A percentile compares a stretch with the other conserved stretches of the same genome.
Evolutionary conservation across 164 flowering plant species (phyloP).

Genomic region (Taxillus chinensis): DNA sequence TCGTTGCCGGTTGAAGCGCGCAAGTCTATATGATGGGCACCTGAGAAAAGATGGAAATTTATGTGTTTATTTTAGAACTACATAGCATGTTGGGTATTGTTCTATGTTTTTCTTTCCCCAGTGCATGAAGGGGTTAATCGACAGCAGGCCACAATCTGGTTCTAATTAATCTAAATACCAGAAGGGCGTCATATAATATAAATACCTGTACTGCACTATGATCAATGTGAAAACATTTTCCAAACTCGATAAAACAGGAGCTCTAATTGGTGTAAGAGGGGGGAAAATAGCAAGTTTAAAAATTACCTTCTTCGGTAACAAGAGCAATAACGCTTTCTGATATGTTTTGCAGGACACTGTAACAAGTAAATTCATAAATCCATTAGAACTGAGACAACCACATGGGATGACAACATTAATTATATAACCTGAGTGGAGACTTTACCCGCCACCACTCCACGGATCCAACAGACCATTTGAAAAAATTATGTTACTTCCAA

Average conservation of each 20-base stretch:
- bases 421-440: slow-evolving; percentile 3
- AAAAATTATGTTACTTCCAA: slow-evolving; percentile 91
- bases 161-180: too few species aligned
- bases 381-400: slow-evolving; percentile 8
- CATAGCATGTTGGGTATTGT: too few species aligned
- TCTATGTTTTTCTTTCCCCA: too few species aligned
- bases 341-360: slow-evolving; percentile 75
- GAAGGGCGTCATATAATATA: too few species aligned
- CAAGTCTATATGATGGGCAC: slow-evolving; percentile 92
- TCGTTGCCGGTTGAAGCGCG: slow-evolving; percentile 58
- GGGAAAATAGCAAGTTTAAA: neutral
- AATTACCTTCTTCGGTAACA: slow-evolving; percentile 69
- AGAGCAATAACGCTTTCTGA: slow-evolving; percentile 74
- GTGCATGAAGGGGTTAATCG: too few species aligned
- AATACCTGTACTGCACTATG: too few species aligned
- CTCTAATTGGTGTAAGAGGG: too few species aligned
- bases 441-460: slow-evolving; percentile 93
- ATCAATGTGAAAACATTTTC: too few species aligned
- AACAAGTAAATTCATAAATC: slow-evolving; percentile 5
- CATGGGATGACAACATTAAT: neutral
- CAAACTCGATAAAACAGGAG: too few species aligned
- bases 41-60: slow-evolving; percentile 22
- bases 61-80: too few species aligned
- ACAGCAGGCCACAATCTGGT: too few species aligned
- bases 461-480: slow-evolving; percentile 94